Evolutionary conservation across 1,139 yeast genomes (phyloP).

Genomic region (Yamadazyma atlantica): DNA sequence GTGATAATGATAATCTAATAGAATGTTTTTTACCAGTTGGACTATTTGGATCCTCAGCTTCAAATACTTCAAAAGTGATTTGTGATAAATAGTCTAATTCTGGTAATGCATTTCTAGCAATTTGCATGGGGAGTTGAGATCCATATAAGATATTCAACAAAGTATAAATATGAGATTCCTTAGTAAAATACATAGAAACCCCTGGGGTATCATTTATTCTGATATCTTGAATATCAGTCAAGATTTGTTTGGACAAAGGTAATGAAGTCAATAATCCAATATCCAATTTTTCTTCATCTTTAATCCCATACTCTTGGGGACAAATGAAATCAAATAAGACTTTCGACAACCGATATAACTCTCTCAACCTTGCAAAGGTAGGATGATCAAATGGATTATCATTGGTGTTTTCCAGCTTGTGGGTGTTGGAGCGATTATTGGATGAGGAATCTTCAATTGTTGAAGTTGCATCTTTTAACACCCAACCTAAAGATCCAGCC

Average conservation of each 20-base stretch:
- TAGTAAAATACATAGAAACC: constrained; percentile 88
- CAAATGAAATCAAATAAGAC: constrained; percentile 95
- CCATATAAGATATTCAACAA: constrained; percentile 87
- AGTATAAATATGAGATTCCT: constrained; percentile 96
- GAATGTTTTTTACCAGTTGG: constrained; percentile 78
- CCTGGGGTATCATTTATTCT: constrained; percentile 77
- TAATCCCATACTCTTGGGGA: constrained; percentile 98
- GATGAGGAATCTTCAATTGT: constrained; percentile 22
- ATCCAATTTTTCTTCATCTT: constrained; percentile 91
- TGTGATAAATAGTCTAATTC: constrained; percentile 95
- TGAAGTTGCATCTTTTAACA: constrained; percentile 51
- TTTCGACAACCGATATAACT: constrained; percentile 84
- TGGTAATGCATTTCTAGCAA: constrained; percentile 92
- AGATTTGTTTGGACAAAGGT: constrained; percentile 88
- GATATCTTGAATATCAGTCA: constrained; percentile 78
- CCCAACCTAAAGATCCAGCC: constrained; percentile 78
- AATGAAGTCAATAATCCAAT: constrained; percentile 92
- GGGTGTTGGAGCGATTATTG: constrained; percentile 25
- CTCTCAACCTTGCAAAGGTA: constrained; percentile 77
- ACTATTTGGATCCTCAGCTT: constrained; percentile 61
- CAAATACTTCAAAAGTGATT: constrained; percentile 90
- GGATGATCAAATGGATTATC: constrained; percentile 78
- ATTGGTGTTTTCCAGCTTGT: constrained; percentile 15
- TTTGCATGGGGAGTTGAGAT: constrained; percentile 91
- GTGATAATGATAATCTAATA: constrained; percentile 83